These are phyloP conservation scores for Diaporthe ilicicola DNA, from an alignment of 2,329 filamentous ascomycete species.

Conservation along the genomic window DNA sequence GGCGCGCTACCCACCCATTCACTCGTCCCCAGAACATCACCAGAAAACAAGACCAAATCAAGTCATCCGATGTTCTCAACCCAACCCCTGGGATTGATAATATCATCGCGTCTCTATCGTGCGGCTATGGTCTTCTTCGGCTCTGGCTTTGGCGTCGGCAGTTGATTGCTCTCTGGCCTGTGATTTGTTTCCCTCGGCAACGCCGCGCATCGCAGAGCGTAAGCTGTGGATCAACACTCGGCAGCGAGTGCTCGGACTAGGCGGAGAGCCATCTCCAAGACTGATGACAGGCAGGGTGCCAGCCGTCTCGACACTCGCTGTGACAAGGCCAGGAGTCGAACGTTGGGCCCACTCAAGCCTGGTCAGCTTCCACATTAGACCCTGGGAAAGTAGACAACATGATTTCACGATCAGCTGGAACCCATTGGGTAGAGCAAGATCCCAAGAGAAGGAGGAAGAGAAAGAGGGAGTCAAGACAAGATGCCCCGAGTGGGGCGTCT, in stretches of 20 bases:
- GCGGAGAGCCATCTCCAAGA: conserved; percentile 7
- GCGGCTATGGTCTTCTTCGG: conserved; percentile 3
- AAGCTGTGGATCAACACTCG: conserved; percentile 4
- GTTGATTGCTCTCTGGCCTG: conserved; percentile 11
- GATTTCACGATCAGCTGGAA: neutral
- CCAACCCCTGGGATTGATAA: neutral
- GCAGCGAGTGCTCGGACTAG: neutral
- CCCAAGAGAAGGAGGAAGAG: neutral
- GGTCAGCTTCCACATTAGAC: neutral
- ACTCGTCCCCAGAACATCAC: neutral
- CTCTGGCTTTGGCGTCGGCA: conserved; percentile 14
- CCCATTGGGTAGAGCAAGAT: neutral
- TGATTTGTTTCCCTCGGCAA: neutral
- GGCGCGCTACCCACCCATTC: conserved; percentile 3
- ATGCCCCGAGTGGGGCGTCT: neutral
- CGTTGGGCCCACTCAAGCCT: neutral
- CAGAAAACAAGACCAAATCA: conserved; percentile 5
- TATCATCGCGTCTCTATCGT: conserved; percentile 1
- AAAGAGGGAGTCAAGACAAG: conserved; percentile 21
- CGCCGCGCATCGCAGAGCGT: conserved; percentile 7
- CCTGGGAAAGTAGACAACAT: neutral
- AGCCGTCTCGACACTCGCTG: neutral
- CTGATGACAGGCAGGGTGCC: neutral
- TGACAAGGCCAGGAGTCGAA: neutral
- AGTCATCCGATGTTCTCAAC: neutral